phyloP scores from a whole-genome alignment of 2,329 filamentous ascomycete genomes.

The Laburnicola sp. region DNA sequence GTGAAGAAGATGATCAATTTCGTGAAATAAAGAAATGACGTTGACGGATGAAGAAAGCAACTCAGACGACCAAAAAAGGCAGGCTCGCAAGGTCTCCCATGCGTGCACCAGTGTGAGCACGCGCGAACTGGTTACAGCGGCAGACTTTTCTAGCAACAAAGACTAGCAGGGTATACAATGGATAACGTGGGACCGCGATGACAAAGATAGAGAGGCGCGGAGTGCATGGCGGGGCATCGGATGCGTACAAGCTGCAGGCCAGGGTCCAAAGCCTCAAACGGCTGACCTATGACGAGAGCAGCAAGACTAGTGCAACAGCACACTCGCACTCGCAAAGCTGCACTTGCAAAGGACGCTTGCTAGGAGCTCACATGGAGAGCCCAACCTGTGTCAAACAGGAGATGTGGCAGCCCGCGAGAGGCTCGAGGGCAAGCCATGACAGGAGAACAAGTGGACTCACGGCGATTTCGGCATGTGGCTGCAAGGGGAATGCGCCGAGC shows the following conservation, averaged over 20 bases:
- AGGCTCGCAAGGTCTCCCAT: background rate
- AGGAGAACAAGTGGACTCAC: constrained; percentile 59
- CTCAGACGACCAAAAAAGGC: constrained; percentile 19
- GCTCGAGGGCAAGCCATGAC: constrained; percentile 9
- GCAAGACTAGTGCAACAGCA: constrained; percentile 14
- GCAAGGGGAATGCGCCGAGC: constrained; percentile 67
- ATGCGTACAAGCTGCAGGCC: constrained; percentile 18
- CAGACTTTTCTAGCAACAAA: background rate
- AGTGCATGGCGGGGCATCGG: constrained; percentile 29
- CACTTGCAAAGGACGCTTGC: background rate
- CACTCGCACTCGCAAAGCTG: background rate
- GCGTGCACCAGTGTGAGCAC: background rate
- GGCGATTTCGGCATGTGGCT: constrained; percentile 76
- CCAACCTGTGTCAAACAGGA: constrained; percentile 19
- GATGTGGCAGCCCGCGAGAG: constrained; percentile 39
- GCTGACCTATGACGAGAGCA: constrained; percentile 13
- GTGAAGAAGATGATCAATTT: constrained; percentile 6
- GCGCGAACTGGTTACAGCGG: constrained; percentile 14
- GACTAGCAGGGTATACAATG: background rate
- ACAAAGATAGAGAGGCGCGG: constrained; percentile 19
- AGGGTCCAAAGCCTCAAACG: constrained; percentile 8
- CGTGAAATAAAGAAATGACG: background rate
- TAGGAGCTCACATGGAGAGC: constrained; percentile 12
- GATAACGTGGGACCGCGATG: constrained; percentile 15
- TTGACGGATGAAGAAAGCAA: constrained; percentile 12